Conservation (phyloP, 2,329 filamentous ascomycete genomes). For the Leptoxyphium fumago region DNA sequence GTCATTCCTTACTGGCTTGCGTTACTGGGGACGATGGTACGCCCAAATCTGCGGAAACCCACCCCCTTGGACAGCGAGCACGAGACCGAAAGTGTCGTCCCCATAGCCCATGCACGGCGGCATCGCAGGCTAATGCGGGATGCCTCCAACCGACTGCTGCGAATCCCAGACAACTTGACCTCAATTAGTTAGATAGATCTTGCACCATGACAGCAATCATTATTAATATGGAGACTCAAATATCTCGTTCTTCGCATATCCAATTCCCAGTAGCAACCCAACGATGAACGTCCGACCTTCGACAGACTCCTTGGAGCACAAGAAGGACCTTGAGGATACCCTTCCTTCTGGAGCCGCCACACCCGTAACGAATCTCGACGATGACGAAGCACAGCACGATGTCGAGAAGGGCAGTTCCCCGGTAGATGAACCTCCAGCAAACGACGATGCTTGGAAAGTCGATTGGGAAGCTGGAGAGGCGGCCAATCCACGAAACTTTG, state of each 20-base stretch:
- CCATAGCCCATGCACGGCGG: no score
- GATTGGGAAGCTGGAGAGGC: conserved; percentile 43
- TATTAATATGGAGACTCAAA: not conserved
- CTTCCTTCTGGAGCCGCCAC: not conserved
- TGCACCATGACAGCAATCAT: not conserved
- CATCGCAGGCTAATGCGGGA: no score
- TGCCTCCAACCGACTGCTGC: no score
- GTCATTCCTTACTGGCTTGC: no score
- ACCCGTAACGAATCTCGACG: not conserved
- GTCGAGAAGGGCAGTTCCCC: not conserved
- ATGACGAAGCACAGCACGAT: not conserved
- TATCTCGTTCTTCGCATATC: no score
- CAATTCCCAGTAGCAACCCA: no score
- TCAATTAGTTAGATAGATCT: not conserved
- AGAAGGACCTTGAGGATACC: not conserved
- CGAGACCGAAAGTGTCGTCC: no score
- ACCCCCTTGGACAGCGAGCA: no score
- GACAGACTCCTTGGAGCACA: not conserved
- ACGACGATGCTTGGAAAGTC: conserved; percentile 18
- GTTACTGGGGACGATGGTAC: no score
- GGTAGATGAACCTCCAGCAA: not conserved
- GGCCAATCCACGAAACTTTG: conserved; percentile 48
- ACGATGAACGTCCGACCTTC: not conserved
- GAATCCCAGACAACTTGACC: no score
- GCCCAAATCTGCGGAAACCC: no score